These are phyloP conservation scores for Lachnellula subtilissima DNA, from an alignment of 2,329 filamentous ascomycete species.

Conservation along the genomic window DNA sequence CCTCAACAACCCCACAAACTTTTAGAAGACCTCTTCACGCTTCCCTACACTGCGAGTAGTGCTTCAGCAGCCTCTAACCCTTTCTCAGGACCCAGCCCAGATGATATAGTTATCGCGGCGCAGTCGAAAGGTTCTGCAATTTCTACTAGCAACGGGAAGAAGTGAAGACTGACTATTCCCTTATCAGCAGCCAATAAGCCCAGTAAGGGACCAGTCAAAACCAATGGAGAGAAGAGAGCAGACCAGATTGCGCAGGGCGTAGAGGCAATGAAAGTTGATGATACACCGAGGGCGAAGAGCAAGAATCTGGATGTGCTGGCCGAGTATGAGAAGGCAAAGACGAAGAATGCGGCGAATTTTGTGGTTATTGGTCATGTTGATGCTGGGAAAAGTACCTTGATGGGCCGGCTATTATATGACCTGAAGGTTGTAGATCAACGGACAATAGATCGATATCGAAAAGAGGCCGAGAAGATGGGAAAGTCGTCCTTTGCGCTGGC, in stretches of 20 bases:
- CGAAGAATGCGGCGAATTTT: constrained; percentile 81
- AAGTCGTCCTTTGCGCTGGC: constrained; percentile 95
- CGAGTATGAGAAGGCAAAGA: constrained; percentile 69
- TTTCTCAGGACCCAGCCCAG: constrained; percentile 84
- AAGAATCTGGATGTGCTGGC: constrained; percentile 82
- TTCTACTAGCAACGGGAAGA: constrained; percentile 25
- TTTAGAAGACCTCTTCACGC: constrained; percentile 29
- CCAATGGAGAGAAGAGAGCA: constrained; percentile 37
- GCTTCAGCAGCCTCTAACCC: constrained; percentile 47
- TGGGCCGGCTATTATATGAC: constrained; percentile 90
- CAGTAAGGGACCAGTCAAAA: constrained; percentile 34
- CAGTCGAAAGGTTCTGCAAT: constrained; percentile 77
- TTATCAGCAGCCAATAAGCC: constrained; percentile 39
- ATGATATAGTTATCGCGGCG: constrained; percentile 81
- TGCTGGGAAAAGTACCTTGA: constrained; percentile 94
- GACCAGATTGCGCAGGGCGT: constrained; percentile 42
- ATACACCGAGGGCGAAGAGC: constrained; percentile 54
- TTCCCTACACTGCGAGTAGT: constrained; percentile 36
- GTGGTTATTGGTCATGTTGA: constrained; percentile 96
- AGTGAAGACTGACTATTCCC: constrained; percentile 33
- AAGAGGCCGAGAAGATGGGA: constrained; percentile 84
- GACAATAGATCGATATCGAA: constrained; percentile 80
- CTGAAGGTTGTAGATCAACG: constrained; percentile 82
- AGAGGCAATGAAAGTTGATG: constrained; percentile 43
- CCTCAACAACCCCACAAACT: constrained; percentile 12